A percentile compares a stretch with the other conserved stretches of the same genome.
Evolutionary conservation across 176 grass and related monocot species (phyloP).

Genomic region (Musa beccarii): DNA sequence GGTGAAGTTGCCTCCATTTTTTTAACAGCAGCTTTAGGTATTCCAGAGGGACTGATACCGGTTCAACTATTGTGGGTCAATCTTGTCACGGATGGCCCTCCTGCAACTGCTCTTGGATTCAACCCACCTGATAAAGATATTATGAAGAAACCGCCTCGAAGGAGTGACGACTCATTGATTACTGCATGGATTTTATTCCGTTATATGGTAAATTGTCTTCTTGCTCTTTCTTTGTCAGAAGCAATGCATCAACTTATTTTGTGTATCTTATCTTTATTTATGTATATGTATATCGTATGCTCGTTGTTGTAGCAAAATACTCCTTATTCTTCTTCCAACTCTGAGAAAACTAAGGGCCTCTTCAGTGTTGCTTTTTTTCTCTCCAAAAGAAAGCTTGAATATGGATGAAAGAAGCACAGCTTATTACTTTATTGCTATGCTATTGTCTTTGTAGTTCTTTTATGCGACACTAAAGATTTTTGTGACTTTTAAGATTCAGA

Average conservation of each 20-base stretch:
- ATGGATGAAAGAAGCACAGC: too few relatives aligned
- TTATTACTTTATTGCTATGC: not conserved
- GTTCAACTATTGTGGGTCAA: conserved; percentile 99
- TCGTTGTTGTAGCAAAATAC: too few relatives aligned
- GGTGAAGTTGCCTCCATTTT: conserved; percentile 98
- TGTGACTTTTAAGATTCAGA: too few relatives aligned
- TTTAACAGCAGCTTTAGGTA: conserved; percentile 84
- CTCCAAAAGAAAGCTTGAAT: too few relatives aligned
- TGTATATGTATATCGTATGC: not conserved
- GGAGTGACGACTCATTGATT: conserved; percentile 76
- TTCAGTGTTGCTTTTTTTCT: too few relatives aligned
- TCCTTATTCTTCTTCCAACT: too few relatives aligned
- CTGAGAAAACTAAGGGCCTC: too few relatives aligned
- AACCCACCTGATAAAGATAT: conserved; percentile 97
- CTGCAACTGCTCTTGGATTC: conserved; percentile 93
- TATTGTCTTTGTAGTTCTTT: too few relatives aligned
- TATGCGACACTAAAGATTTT: too few relatives aligned
- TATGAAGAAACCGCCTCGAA: conserved; percentile 94
- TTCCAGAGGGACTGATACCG: conserved; percentile 95
- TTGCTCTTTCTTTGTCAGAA: not conserved
- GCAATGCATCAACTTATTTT: not conserved
- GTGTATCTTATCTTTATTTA: not conserved
- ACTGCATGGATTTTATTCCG: conserved; percentile 95
- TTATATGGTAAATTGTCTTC: conserved; percentile 54
- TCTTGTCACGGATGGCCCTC: conserved; percentile 86